phyloP scores from a whole-genome alignment of 2,329 filamentous ascomycete genomes.

The Piedraia hortae region DNA sequence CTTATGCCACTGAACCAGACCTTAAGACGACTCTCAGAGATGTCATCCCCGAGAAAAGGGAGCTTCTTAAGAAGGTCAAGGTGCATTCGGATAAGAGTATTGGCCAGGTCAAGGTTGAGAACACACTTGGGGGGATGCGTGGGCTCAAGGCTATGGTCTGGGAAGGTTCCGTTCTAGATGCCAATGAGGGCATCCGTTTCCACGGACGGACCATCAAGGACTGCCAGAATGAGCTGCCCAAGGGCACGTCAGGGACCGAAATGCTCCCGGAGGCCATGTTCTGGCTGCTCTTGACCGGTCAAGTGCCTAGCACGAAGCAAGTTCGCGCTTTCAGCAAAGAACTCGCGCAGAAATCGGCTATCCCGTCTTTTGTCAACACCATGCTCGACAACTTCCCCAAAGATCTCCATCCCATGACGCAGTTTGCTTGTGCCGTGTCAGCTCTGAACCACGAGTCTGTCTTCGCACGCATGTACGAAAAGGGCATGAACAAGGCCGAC shows the following conservation, averaged over 20 bases:
- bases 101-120: conserved; percentile 80
- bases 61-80: conserved; percentile 85
- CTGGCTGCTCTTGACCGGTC: conserved; percentile 84
- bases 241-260: conserved; percentile 73
- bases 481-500: conserved; percentile 75
- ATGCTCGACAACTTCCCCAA: conserved; percentile 75
- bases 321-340: conserved; percentile 60
- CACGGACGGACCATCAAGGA: conserved; percentile 96
- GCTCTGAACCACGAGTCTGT: conserved; percentile 85
- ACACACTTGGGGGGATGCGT: conserved; percentile 80
- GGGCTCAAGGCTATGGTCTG: conserved; percentile 95
- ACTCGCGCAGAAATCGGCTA: conserved; percentile 57
- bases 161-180: conserved; percentile 91
- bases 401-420: conserved; percentile 92
- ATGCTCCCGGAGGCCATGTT: conserved; percentile 99
- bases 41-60: conserved; percentile 72
- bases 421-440: conserved; percentile 82
- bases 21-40: conserved; percentile 67
- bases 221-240: conserved; percentile 78
- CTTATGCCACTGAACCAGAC: conserved; percentile 56
- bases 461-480: conserved; percentile 80
- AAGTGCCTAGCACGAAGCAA: conserved; percentile 62
- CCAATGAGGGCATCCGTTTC: conserved; percentile 93
- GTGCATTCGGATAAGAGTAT: conserved; percentile 54
- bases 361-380: conserved; percentile 60